Evolutionary conservation across 805 yeast species (phyloP), one percentile per base, ranked within the genome.

Genomic region (Candida boleticola): DNA sequence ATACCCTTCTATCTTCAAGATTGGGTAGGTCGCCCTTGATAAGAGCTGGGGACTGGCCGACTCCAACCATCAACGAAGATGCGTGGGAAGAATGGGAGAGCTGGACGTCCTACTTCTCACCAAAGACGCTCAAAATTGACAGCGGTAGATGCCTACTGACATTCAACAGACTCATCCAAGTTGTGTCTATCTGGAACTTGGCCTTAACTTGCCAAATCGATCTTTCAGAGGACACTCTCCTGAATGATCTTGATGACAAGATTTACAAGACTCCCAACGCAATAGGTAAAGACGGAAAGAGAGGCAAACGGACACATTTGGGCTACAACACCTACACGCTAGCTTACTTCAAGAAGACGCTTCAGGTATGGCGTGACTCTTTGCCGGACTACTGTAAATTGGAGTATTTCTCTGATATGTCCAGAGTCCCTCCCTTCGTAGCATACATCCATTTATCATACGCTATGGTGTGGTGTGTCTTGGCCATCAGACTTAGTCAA

Each of bases 51-150:
- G 61, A 57, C 40, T 57, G 61, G 61, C 59, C 58, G 9, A 45
- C 46, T 1, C 57, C 57, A 4, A 29, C 29, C 9, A 48, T 57
- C 7, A 43, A 47, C 27, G 51, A 46, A 16, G 57, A 52, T 34
- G 58, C 58, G 4, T 57, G 61, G 60, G 61, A 57, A 42, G 60
- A 55, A 42, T 57, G 60, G 61, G 60, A 55, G 23, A 30, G 52
- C 5, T 54, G 58, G 59, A 43, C 42, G 20, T 43, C 49, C 10
- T 41, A 39, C 23, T 41, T 40, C 23, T 36, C 23, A 4, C 38
- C 41, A 6, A 31, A 41, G 23, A 23, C 35, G 5, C 22, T 55
- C 6, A 40, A 43, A 11, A 23, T 52, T 17, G 53, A 52, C n/a
- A 45, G 55, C 31, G 60, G 57, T 4, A 43, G 55, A 33, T 55